Conservation (phyloP, 2,329 filamentous ascomycete genomes). For the Ophiostoma ulmi region DNA sequence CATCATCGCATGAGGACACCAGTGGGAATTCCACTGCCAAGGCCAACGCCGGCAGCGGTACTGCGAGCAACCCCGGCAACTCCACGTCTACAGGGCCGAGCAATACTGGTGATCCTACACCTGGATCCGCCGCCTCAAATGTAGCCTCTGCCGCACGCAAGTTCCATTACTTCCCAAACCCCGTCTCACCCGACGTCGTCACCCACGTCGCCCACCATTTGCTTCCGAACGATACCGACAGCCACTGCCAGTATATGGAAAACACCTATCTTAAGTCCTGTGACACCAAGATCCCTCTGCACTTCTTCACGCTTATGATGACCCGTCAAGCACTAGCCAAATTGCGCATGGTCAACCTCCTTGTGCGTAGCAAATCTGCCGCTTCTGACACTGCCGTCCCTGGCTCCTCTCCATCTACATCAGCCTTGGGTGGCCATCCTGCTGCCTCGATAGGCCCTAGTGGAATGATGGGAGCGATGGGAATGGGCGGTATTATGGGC, state of each 20-base stretch:
- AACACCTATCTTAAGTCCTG: constrained; percentile 52
- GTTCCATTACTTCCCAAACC: constrained; percentile 35
- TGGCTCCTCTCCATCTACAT: constrained; percentile 22
- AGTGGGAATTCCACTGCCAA: neutral
- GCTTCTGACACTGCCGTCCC: neutral
- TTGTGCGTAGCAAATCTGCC: constrained; percentile 36
- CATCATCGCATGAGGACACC: neutral
- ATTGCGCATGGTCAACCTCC: constrained; percentile 51
- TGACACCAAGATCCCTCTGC: constrained; percentile 54
- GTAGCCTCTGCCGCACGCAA: constrained; percentile 27
- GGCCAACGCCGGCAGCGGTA: neutral
- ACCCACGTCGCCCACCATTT: constrained; percentile 48
- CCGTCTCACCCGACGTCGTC: constrained; percentile 41
- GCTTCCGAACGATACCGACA: constrained; percentile 47
- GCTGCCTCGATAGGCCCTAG: constrained; percentile 28
- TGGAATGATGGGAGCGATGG: constrained; percentile 1
- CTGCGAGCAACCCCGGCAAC: constrained; percentile 24
- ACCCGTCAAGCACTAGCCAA: constrained; percentile 53
- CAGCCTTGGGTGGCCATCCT: neutral
- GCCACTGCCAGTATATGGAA: constrained; percentile 52
- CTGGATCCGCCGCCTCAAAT: constrained; percentile 30
- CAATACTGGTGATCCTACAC: constrained; percentile 27
- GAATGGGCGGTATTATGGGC: constrained; percentile 9
- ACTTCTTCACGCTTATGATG: constrained; percentile 56
- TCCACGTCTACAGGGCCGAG: neutral